Evolutionary conservation across 2,329 filamentous ascomycete genomes (phyloP).

Genomic region (Trichoderma koningiopsis): DNA sequence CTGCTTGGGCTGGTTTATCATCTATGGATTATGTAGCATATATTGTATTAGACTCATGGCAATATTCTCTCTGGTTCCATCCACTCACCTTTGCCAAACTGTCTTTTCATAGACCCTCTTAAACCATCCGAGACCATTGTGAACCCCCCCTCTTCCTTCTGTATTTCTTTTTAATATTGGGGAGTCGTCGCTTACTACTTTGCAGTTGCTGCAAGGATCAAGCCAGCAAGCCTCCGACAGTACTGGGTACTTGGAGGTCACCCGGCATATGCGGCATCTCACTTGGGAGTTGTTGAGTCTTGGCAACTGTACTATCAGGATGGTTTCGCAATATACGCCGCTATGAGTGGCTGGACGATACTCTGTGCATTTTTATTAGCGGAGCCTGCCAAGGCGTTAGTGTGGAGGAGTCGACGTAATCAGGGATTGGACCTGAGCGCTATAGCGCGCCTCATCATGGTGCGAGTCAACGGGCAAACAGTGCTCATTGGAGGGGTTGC

Average conservation of each 20-base stretch:
- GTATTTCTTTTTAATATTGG: not conserved
- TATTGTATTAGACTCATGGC: constrained; percentile 9
- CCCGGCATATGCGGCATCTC: constrained; percentile 19
- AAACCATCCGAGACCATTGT: not conserved
- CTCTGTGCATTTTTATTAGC: constrained; percentile 9
- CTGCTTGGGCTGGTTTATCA: not conserved
- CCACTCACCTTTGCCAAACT: not conserved
- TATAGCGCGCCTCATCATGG: not conserved
- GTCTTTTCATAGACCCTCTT: not conserved
- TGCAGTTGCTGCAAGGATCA: not conserved
- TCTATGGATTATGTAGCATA: constrained; percentile 13
- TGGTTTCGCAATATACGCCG: constrained; percentile 3
- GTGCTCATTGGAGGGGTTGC: constrained; percentile 1
- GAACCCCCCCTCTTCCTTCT: not conserved
- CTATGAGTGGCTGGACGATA: constrained; percentile 21
- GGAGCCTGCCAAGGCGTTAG: constrained; percentile 19
- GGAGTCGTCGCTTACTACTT: not conserved
- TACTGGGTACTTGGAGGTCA: constrained; percentile 12
- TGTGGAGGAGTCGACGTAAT: constrained; percentile 17
- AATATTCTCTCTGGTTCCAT: not conserved
- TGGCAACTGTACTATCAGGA: constrained; percentile 15
- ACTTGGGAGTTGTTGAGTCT: constrained; percentile 14
- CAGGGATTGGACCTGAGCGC: constrained; percentile 11
- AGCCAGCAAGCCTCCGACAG: not conserved
- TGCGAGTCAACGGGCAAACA: constrained; percentile 2